Base-by-base conservation (phyloP, 164 flowering plant genomes). In the Protea cynaroides region DNA sequence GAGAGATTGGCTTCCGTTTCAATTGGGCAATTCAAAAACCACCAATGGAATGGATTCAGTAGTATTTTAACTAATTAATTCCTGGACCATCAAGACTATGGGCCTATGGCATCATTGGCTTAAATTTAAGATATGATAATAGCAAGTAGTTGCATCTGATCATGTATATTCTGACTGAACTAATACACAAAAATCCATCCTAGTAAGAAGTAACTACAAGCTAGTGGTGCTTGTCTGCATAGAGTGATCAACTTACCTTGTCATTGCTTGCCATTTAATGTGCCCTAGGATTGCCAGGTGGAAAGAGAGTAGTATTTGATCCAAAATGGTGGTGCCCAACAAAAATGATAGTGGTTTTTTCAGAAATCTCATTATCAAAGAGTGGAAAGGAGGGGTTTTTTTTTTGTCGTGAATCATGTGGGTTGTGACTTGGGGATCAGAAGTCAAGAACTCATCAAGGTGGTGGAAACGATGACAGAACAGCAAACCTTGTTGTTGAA, bases 321-420 rank as follows among this genome's bases (percentile, higher is more conserved):
- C 81, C 67, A 62, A 72, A 40, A 75, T 69, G 69, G 69, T 29
- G 66, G 46, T 23, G 53, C 64, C 60, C 58, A 59, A 63, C 49
- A 25, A 23, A 59, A 72, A 74, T 74, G 70, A 70, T 56, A 53
- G 25, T 10, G 49, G 47, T 68, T 66, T 21, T 75, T 69, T 72
- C 66, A 38, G 44, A 79, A 71, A 79, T 82, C 67, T 78, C 76
- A 81, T 82, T 81, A 81, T 83, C 71, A 75, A 71, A 76, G 69
- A 68, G 79, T 65, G 61, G 83, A 77, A 76, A 71, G 62, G 62
- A 60, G 70, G 34, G 34, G 34, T 29, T 29, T 77, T 69, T 82
- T 82, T 29, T 29, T 77, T 69, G 83, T 82, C 83, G 87, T 79
- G 77, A 78, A 74, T 74, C 80, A 79, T 72, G 74, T 79, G 69